Evolutionary conservation across 2,329 filamentous ascomycete genomes (phyloP), one percentile per base, ranked within the genome.

Genomic region (Sporothrix inflata): DNA sequence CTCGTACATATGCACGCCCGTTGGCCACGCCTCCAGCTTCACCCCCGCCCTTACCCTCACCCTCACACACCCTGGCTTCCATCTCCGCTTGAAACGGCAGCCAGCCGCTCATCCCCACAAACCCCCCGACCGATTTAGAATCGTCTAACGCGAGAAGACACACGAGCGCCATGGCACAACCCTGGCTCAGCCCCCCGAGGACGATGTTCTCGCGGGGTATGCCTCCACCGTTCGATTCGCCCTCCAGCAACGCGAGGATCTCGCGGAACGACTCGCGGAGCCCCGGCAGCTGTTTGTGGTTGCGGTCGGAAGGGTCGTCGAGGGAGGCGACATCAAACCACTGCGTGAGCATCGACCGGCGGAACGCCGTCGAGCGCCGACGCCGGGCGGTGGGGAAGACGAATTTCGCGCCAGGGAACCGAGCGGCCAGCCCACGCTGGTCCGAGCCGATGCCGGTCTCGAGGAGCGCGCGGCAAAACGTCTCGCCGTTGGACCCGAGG

Each of bases 301-400:
- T 78, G 51, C 82, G 79, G n/a, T 82, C 76, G 0, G 79, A 78
- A 0, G 82, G 84, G 49, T 85, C 79, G 0, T 79, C 74, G 0
- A 85, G 76, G 1, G 80, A 80, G 21, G 80, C 83, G 11, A 83
- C 80, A 74, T 88, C 83, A 73, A 86, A 87, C 85, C 86, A 88
- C 75, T 86, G 84, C 9, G 84, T 83, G 49, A 87, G 49, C 49
- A 21, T n/a, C 19, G 19, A 14, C 19, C 42, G 42, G 4, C 84
- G 81, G 57, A 85, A 83, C 3, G 81, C 79, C 0, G 77, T 81
- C 0, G 85, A 82, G 11, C 84, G 82, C 0, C 84, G 80, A 14
- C 81, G 82, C 8, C 78, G 80, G 0, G 86, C 82, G 0, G 85
- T 87, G 0, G 85, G 86, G 71, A 88, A 88, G 53, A 88, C 77